Base-by-base conservation (phyloP, 441 rosid species). In the Euphorbia schlechtendalii region DNA sequence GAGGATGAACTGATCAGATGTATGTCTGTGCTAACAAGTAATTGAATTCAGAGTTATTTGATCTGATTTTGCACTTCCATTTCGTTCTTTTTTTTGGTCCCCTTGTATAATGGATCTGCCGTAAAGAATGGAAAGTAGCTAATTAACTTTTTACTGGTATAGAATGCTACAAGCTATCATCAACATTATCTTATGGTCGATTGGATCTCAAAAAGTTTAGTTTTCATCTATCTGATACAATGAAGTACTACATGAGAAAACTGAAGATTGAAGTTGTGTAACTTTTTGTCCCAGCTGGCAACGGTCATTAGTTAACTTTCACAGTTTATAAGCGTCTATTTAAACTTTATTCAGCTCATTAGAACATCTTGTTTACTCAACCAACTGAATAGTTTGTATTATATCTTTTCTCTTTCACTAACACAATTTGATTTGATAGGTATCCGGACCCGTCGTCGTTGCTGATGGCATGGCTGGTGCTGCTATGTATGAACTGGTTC, bases 401-500 rank as follows among this genome's bases (percentile, higher is more conserved):
- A 8, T 43, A 15, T 12, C 51, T 58, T n/a, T 49, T 58, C 12
- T 49, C 34, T 32, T 41, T 53, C 25, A 30, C 52, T 55, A 55
- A 59, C 24, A 8, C 24, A 3, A 57, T 54, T 27, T 61, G 25
- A 61, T 45, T 24, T 70, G 61, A 62, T 81, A 95, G 99, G 99
- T 95, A 11, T 95, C 99, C 56, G 98, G 97, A 54, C 98, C 96
- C 2, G 99, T 95, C 40, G 96, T 95, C 57, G 83, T 95, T 61
- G 99, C 98, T 5, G 99, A 95, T 79, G 96, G 99, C 71, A 92
- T 95, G 99, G 93, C 86, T 40, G 99, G 99, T 61, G 99, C 98
- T 72, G 99, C 99, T 66, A 95, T 95, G 99, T 92, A 95, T 64
- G 98, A 95, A 76, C 80, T 95, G 57, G 99, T 95, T 63, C 99